Evolutionary conservation across 148 eudicot genomes (phyloP), one percentile per base, ranked within the genome.

Genomic region (Salicornia ramosissima): DNA sequence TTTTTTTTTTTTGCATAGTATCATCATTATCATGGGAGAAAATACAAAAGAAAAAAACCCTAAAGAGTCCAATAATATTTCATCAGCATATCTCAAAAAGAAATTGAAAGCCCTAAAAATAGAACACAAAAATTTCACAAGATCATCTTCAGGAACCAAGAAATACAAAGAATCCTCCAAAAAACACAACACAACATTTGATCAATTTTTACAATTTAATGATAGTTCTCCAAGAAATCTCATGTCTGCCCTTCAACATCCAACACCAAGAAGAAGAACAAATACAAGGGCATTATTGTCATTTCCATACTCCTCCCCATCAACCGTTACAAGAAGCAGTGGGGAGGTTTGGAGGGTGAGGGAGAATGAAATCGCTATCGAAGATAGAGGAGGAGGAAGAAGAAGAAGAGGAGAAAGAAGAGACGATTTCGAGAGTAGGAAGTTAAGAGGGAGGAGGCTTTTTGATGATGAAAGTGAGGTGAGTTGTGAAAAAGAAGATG

Each of bases 291-390:
- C 14, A 26, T 40, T 11, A 73, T 42, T 34, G 14, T 52, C 69
- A 45, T 30, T 40, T 25, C 51, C 24, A 10, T 75, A 49, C 29
- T 34, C 33, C 0, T 50, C 73, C 30, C 78, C 78, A 10, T 15
- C 43, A 46, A 61, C 62, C 5, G 2, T 69, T 24, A 63, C 56
- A 3, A 18, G 26, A 33, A 69, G 69, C 30, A 60, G 33, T 30
- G 61, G 75, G 14, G 61, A 71, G 21, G 71, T 76, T 46, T 77
- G 80, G 80, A 71, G 71, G 24, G 71, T 77, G 28, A 77, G 80
- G 42, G 74, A 73, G 10, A 77, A 71, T 67, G 80, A 77, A 30
- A 56, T 77, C 58, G 80, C 80, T 0, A 59, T n/a, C n/a, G n/a
- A n/a, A n/a, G n/a, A n/a, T n/a, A n/a, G n/a, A n/a, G n/a, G n/a